Evolutionary conservation across 768 basidiomycete species (phyloP), one percentile per base, ranked within the genome.

Genomic region (Psilocybe subaeruginosa): DNA sequence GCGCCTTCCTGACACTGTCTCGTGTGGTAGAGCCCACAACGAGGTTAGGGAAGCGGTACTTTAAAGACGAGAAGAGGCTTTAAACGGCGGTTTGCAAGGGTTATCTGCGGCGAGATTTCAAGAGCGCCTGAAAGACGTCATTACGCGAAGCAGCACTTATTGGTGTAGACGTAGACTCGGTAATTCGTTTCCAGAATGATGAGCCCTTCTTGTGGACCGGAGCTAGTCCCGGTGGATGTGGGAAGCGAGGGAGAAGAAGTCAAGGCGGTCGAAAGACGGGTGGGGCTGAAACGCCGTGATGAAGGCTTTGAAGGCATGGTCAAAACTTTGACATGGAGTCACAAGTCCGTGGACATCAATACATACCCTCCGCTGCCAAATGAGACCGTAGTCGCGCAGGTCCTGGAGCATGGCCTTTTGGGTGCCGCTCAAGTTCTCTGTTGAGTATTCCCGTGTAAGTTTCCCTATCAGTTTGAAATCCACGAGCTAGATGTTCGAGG

Each of bases 161-260:
- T 91, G 37, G 97, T 99, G 75, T 99, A 99, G 4, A 97, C 97
- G 73, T 99, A 99, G 64, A 99, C 78, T 66, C 95, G 91, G 78
- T 98, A 99, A 78, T 99, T 99, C 17, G 97, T 99, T 79, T 99
- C 97, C 46, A 99, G 82, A 66, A 99, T 88, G 67, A 99, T 90
- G 79, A 97, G 99, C 12, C 96, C 94, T 73, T 97, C 87, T 70
- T 81, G 76, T 66, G 88, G 81, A 33, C 84, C 82, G 48, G 84
- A 84, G 51, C 81, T 80, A 31, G 82, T 82, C 9, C 86, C 79
- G 56, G 80, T 78, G 46, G 84, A 84, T 56, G 85, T 87, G 62
- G 90, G 90, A 69, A 93, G 79, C 5, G 89, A 87, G 30, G 93
- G 90, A 23, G 91, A 89, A 54, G 93, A 93, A 14, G 95, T 43